phyloP scores from a whole-genome alignment of 2,329 filamentous ascomycete species.

The Neurospora sp. region DNA sequence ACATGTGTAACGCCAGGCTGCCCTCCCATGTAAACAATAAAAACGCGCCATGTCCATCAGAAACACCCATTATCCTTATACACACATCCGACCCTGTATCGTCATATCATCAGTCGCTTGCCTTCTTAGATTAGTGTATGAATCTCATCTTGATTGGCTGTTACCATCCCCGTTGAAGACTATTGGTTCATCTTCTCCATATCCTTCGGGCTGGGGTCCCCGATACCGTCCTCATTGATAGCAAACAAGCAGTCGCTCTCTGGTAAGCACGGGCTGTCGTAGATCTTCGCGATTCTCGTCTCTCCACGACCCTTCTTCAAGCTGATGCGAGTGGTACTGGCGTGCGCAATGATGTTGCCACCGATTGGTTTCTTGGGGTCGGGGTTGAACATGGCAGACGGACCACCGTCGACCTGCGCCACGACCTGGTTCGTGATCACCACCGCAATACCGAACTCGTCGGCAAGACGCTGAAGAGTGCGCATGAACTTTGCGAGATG shows the following conservation, averaged over 20 bases:
- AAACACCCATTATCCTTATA: background rate
- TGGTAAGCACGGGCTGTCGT: slow-evolving; percentile 92
- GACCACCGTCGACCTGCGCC: slow-evolving; percentile 92
- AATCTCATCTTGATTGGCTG: background rate
- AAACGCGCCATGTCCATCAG: background rate
- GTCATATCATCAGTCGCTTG: background rate
- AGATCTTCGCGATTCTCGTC: slow-evolving; percentile 97
- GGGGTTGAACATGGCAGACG: slow-evolving; percentile 96
- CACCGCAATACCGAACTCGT: slow-evolving; percentile 90
- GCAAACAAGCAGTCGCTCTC: slow-evolving; percentile 96
- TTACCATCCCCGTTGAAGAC: background rate
- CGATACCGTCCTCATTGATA: slow-evolving; percentile 94
- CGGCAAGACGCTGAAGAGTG: slow-evolving; percentile 66
- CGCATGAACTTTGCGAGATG: slow-evolving; percentile 86
- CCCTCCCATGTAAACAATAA: background rate
- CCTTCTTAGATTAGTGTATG: background rate
- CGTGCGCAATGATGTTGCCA: slow-evolving; percentile 97
- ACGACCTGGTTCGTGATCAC: slow-evolving; percentile 99
- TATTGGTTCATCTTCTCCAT: slow-evolving; percentile 56
- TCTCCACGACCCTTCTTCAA: slow-evolving; percentile 92
- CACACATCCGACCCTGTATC: background rate
- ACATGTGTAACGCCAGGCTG: background rate
- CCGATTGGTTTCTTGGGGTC: slow-evolving; percentile 99
- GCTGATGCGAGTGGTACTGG: slow-evolving; percentile 87
- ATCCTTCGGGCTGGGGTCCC: slow-evolving; percentile 91